Conservation (phyloP, 805 yeast species). For the Grigorovia humatica region DNA sequence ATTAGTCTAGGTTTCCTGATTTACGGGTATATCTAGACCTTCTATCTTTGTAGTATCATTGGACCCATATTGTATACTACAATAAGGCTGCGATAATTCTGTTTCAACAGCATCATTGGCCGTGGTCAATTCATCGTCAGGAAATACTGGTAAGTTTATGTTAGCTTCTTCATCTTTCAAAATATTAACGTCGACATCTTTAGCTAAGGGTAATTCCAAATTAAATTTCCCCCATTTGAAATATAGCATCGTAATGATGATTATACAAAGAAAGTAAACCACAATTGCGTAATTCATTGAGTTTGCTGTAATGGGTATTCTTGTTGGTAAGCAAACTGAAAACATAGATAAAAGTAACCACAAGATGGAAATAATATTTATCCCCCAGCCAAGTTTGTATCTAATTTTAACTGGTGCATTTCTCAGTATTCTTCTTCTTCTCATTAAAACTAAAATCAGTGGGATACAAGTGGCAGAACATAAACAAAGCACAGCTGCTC, state of each 20-base stretch:
- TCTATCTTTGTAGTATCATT: not conserved
- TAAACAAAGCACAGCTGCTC: conserved; percentile 67
- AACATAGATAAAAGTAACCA: conserved; percentile 53
- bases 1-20: not conserved
- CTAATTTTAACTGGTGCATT: conserved; percentile 61
- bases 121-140: not conserved
- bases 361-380: conserved; percentile 46
- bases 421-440: conserved; percentile 48
- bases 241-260: conserved; percentile 41
- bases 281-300: conserved; percentile 48
- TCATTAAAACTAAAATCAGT: conserved; percentile 48
- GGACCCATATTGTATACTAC: not conserved
- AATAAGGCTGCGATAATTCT: not conserved
- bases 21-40: not conserved
- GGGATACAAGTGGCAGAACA: conserved; percentile 74
- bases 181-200: not conserved
- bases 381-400: conserved; percentile 49
- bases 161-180: not conserved
- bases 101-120: not conserved
- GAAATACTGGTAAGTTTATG: not conserved
- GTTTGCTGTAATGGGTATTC: conserved; percentile 37
- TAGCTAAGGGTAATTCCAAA: conserved; percentile 48
- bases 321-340: conserved; percentile 63
- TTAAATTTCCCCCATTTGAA: conserved; percentile 49
- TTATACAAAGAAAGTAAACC: conserved; percentile 43